phyloP scores from a whole-genome alignment of 139 green algal genomes.

The Coelastrella sp. region DNA sequence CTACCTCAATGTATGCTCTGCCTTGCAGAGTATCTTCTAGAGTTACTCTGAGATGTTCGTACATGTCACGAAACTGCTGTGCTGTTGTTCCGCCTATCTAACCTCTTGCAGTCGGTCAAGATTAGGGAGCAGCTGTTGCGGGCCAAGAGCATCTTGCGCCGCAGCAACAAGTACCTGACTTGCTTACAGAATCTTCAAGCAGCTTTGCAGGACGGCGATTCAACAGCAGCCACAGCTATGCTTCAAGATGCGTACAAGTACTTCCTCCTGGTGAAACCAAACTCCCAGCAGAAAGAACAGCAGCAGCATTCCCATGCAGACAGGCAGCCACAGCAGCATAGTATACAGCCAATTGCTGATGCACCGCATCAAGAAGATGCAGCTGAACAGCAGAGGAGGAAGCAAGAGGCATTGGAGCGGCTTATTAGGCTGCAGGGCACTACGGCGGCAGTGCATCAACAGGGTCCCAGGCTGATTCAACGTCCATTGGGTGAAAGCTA shows the following conservation, averaged over 20 bases:
- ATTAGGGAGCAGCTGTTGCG: conserved; percentile 12
- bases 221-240: not conserved
- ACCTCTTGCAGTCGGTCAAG: not conserved
- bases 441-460: not conserved
- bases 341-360: not conserved
- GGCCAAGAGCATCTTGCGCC: not conserved
- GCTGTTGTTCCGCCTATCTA: not conserved
- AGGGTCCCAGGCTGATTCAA: no score
- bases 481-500: no score
- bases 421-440: not conserved
- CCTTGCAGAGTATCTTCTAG: no score
- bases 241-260: not conserved
- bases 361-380: not conserved
- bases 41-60: no score
- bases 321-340: not conserved
- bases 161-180: not conserved
- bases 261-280: not conserved
- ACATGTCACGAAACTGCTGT: no score
- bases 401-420: conserved; percentile 19
- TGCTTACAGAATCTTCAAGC: not conserved
- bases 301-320: not conserved
- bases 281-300: not conserved
- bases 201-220: not conserved
- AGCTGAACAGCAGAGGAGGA: not conserved
- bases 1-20: no score